Conservation (phyloP, 306 rosid species). For the Ceratonia siliqua region DNA sequence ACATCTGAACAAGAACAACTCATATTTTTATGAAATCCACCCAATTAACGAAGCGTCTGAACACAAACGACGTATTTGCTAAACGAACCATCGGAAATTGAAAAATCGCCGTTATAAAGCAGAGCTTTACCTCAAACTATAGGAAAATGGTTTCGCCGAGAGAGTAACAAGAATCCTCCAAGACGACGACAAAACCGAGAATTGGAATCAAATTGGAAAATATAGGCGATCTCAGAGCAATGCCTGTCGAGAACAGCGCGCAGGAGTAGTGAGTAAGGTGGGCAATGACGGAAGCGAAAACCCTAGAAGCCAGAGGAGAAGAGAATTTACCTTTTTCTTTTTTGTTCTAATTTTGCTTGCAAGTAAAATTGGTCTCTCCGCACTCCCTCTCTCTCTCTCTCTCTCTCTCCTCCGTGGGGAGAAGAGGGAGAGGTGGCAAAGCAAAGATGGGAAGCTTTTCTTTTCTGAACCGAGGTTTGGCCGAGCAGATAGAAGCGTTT, state of each 20-base stretch:
- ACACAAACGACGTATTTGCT: neutral
- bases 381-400: neutral
- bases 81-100: neutral
- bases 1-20: neutral
- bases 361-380: neutral
- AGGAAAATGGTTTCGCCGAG: neutral
- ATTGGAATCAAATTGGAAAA: constrained; percentile 11
- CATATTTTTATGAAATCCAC: neutral
- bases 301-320: constrained; percentile 30
- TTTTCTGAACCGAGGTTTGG: constrained; percentile 11
- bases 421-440: constrained; percentile 37
- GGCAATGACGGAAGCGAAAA: constrained; percentile 45
- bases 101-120: neutral
- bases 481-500: neutral
- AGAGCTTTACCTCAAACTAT: constrained; percentile 16
- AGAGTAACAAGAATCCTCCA: constrained; percentile 15
- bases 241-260: constrained; percentile 22
- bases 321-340: constrained; percentile 3
- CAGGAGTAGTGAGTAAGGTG: neutral
- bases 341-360: neutral
- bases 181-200: neutral
- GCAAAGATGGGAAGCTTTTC: constrained; percentile 4
- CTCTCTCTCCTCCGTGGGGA: constrained; percentile 35
- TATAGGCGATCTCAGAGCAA: constrained; percentile 30
- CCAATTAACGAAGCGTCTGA: neutral